These are phyloP conservation scores for Leucoagaricus sp. DNA, from an alignment of 1,284 basidiomycete genomes.

Conservation along the genomic window DNA sequence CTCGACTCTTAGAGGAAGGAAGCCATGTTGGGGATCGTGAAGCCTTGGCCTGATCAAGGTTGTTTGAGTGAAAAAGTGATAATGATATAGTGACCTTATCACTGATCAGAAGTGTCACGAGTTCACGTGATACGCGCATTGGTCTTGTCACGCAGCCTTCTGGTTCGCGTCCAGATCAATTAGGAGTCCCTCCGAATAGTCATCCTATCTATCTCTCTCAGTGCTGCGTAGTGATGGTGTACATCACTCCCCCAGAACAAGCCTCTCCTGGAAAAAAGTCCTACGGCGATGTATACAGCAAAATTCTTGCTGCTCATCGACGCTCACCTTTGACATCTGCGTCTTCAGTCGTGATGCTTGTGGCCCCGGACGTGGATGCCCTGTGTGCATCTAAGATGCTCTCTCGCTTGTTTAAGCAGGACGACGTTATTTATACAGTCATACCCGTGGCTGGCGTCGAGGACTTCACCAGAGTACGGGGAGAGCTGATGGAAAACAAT, in stretches of 20 bases:
- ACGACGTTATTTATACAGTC: constrained; percentile 90
- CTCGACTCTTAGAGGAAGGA: too few relatives aligned
- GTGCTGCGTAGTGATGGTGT: constrained; percentile 51
- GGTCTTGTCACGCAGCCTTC: constrained; percentile 2
- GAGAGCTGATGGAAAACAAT: constrained; percentile 66
- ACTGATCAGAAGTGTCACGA: background rate
- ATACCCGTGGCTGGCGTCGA: constrained; percentile 89
- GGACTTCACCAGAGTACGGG: constrained; percentile 60
- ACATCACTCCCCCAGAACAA: constrained; percentile 67
- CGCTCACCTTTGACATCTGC: constrained; percentile 75
- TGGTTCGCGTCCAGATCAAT: constrained; percentile 1
- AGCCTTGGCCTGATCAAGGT: too few relatives aligned
- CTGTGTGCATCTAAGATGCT: constrained; percentile 90
- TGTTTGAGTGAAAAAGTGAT: too few relatives aligned
- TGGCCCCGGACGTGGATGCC: constrained; percentile 89
- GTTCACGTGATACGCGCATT: constrained; percentile 16
- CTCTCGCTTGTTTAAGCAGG: constrained; percentile 87
- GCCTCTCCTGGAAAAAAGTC: constrained; percentile 55
- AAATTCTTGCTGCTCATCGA: constrained; percentile 74
- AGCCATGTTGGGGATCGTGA: background rate
- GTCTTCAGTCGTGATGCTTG: constrained; percentile 82
- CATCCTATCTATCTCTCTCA: constrained; percentile 14
- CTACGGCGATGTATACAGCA: constrained; percentile 81
- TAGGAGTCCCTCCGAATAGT: background rate
- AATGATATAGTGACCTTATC: too few relatives aligned